Evolutionary conservation across 495 filamentous ascomycete genomes (phyloP).

Genomic region (Xylaria bambusicola): DNA sequence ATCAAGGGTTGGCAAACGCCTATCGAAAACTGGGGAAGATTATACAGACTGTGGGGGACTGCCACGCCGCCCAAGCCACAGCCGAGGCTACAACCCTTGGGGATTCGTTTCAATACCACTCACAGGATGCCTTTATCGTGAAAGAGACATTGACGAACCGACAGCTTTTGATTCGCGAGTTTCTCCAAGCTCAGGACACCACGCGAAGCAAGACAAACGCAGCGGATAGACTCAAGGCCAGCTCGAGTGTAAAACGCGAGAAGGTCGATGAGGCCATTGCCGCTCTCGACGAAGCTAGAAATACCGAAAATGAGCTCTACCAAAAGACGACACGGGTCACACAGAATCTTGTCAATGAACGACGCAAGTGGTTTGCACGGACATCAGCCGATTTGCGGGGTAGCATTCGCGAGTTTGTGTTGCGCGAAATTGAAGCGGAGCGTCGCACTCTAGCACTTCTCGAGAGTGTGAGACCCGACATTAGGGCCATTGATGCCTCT

Average conservation of each 20-base stretch:
- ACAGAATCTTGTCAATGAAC: conserved; percentile 82
- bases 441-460: conserved; percentile 88
- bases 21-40: conserved; percentile 94
- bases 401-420: conserved; percentile 85
- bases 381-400: conserved; percentile 78
- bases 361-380: conserved; percentile 85
- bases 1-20: conserved; percentile 81
- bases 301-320: conserved; percentile 73
- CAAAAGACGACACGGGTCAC: conserved; percentile 87
- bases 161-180: conserved; percentile 95
- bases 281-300: conserved; percentile 81
- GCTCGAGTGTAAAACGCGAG: conserved; percentile 79
- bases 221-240: conserved; percentile 83
- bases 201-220: conserved; percentile 78
- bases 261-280: conserved; percentile 96
- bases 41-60: conserved; percentile 90
- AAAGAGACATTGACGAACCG: conserved; percentile 99
- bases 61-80: conserved; percentile 95
- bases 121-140: conserved; percentile 93
- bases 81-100: conserved; percentile 93
- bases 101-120: conserved; percentile 94
- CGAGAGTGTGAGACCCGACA: conserved; percentile 88
- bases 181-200: conserved; percentile 80
- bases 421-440: conserved; percentile 95
- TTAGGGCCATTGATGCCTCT: conserved; percentile 85